phyloP scores from a whole-genome alignment of 441 rosid species.

The Brassica balearica region DNA sequence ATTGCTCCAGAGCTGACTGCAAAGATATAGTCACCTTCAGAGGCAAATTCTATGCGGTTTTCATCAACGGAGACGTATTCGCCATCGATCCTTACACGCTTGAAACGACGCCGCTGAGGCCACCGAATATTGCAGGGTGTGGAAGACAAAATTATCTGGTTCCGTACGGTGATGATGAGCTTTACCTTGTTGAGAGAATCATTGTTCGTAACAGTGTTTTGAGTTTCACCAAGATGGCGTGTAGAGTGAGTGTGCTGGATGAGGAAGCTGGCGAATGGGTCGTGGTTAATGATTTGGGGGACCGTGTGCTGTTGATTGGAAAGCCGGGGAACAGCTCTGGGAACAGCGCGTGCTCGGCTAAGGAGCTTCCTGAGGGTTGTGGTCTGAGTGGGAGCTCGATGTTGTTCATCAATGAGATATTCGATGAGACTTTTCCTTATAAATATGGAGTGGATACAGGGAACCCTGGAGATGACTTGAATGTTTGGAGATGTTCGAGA shows the following conservation, averaged over 20 bases:
- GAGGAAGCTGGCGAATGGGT: conserved; percentile 18
- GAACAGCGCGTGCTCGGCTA: background rate
- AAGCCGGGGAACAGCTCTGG: background rate
- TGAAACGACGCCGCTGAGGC: background rate
- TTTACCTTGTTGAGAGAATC: background rate
- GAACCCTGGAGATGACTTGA: background rate
- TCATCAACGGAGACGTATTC: background rate
- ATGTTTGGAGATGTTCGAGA: conserved; percentile 13
- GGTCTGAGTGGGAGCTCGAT: conserved; percentile 19
- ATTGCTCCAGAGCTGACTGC: background rate
- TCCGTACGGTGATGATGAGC: background rate
- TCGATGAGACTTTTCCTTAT: background rate
- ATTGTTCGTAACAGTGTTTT: background rate
- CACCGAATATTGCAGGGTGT: background rate
- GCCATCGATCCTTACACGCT: background rate
- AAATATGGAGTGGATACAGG: conserved; percentile 5
- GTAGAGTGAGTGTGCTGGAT: conserved; percentile 32
- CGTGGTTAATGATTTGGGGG: conserved; percentile 16
- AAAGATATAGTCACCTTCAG: background rate
- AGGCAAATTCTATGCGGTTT: background rate
- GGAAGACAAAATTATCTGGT: background rate
- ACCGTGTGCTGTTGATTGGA: conserved; percentile 27
- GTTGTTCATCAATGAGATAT: background rate
- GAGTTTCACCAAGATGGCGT: background rate
- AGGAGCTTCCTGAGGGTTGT: conserved; percentile 30